These are phyloP conservation scores for Vachellia collinsii DNA, from an alignment of 306 rosid genomes.

Conservation along the genomic window DNA sequence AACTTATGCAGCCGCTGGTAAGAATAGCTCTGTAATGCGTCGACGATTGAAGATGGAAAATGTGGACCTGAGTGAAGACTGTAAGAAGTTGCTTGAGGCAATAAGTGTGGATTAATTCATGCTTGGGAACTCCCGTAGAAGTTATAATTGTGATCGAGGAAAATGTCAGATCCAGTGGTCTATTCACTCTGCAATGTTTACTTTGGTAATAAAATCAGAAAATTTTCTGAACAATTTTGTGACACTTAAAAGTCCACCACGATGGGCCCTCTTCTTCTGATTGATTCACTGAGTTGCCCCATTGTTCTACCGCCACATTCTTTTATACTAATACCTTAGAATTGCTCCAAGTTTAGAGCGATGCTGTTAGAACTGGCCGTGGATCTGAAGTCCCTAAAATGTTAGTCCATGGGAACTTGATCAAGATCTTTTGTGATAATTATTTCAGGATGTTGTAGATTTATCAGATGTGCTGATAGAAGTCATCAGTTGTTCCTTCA, in stretches of 20 bases:
- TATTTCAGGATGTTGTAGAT: background rate
- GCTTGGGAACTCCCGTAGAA: background rate
- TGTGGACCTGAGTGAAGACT: slow-evolving; percentile 60
- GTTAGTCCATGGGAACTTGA: slow-evolving; percentile 1
- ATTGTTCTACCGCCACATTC: background rate
- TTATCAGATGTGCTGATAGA: background rate
- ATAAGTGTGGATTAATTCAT: slow-evolving; percentile 63
- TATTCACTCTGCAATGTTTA: slow-evolving; percentile 25
- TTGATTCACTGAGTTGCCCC: slow-evolving; percentile 26
- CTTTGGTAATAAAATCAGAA: slow-evolving; percentile 38
- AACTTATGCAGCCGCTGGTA: slow-evolving; percentile 80
- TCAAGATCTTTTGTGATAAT: background rate
- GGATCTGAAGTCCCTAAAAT: background rate
- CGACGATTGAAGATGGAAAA: slow-evolving; percentile 86
- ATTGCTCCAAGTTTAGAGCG: background rate
- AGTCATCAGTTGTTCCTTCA: background rate
- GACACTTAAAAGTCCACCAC: slow-evolving; percentile 26
- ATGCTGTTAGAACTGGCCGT: slow-evolving; percentile 2
- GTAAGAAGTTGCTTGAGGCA: slow-evolving; percentile 67
- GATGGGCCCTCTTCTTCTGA: slow-evolving; percentile 18
- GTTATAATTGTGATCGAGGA: slow-evolving; percentile 35
- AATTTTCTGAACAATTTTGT: slow-evolving; percentile 28
- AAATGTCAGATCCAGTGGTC: slow-evolving; percentile 39
- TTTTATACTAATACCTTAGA: background rate
- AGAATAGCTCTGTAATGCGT: slow-evolving; percentile 54